Conservation (phyloP, 2,329 filamentous ascomycete genomes). For the Beauveria medogensis region DNA sequence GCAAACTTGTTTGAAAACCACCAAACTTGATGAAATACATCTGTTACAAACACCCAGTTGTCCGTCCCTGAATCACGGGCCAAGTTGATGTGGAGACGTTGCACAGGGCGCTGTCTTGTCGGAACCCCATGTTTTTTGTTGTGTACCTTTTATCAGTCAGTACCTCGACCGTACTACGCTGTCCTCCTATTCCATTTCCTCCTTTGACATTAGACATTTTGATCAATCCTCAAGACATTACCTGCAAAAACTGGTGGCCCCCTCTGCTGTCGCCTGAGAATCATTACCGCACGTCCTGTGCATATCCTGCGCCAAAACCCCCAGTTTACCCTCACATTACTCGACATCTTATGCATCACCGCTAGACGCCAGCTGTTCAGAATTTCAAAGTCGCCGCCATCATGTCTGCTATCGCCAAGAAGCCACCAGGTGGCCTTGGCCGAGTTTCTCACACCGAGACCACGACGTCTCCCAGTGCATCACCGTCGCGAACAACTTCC, state of each 20-base stretch:
- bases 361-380: slow-evolving; percentile 5
- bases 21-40: background rate
- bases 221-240: background rate
- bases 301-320: background rate
- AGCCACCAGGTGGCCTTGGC: slow-evolving; percentile 41
- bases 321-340: background rate
- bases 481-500: slow-evolving; percentile 30
- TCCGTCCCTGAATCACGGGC: slow-evolving; percentile 8
- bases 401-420: slow-evolving; percentile 49
- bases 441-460: slow-evolving; percentile 35
- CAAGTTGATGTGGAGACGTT: slow-evolving; percentile 8
- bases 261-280: background rate
- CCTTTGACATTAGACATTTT: slow-evolving; percentile 2
- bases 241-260: background rate
- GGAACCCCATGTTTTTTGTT: slow-evolving; percentile 11
- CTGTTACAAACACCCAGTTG: background rate
- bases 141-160: background rate
- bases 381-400: slow-evolving; percentile 3
- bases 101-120: slow-evolving; percentile 6
- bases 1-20: background rate
- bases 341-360: slow-evolving; percentile 2
- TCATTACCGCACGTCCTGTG: slow-evolving; percentile 4
- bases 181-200: slow-evolving; percentile 8
- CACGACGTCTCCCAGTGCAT: slow-evolving; percentile 24
- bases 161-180: slow-evolving; percentile 1